Conservation (phyloP, 768 basidiomycete species). For the Roridomyces roridus region DNA sequence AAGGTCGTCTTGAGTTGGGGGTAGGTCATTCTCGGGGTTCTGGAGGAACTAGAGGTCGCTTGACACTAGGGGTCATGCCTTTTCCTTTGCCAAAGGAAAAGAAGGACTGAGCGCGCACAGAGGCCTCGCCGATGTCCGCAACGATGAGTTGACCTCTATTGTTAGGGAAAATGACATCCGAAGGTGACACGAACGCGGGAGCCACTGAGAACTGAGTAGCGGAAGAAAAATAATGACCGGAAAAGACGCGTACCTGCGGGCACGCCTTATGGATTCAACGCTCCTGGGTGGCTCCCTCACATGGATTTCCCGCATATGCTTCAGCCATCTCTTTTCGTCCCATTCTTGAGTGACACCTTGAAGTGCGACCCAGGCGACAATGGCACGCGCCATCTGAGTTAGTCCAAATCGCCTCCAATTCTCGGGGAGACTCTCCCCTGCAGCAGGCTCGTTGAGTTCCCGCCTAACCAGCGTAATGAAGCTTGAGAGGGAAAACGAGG, state of each 20-base stretch:
- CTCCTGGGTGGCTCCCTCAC: constrained; percentile 52
- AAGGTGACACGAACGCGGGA: constrained; percentile 77
- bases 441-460: constrained; percentile 70
- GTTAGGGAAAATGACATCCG: constrained; percentile 73
- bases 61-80: not conserved
- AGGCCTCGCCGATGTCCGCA: constrained; percentile 79
- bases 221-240: not conserved
- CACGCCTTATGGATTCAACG: constrained; percentile 33
- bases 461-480: constrained; percentile 82
- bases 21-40: constrained; percentile 35
- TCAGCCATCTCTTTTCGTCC: constrained; percentile 76
- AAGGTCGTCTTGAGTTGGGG: constrained; percentile 70
- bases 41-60: constrained; percentile 3
- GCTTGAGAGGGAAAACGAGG: constrained; percentile 80
- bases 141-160: constrained; percentile 76
- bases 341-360: constrained; percentile 84
- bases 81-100: constrained; percentile 17
- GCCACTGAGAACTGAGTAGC: constrained; percentile 32
- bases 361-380: constrained; percentile 81
- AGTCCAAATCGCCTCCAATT: constrained; percentile 61
- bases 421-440: constrained; percentile 59
- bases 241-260: constrained; percentile 38
- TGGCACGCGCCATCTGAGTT: constrained; percentile 68
- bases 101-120: constrained; percentile 39
- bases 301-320: constrained; percentile 68